Conservation (phyloP, 2,329 filamentous ascomycete species). For the Neonectria magnoliae region DNA sequence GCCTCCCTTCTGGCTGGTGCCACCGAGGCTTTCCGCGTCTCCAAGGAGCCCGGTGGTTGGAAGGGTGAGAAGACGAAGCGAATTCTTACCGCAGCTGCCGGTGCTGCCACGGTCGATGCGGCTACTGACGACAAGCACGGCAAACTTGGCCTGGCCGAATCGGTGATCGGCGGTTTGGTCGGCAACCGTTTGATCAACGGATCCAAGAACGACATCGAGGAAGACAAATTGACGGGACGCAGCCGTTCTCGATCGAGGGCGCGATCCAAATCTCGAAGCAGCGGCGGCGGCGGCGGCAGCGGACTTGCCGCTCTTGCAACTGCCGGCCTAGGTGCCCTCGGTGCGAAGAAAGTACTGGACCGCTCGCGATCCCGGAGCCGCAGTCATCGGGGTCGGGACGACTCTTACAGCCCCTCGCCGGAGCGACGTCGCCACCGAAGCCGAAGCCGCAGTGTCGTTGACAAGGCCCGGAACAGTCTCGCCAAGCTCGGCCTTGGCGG, state of each 20-base stretch:
- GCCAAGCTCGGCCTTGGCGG: slow-evolving; percentile 70
- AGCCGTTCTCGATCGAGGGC: slow-evolving; percentile 76
- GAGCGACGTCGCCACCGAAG: slow-evolving; percentile 58
- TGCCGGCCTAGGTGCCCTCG: slow-evolving; percentile 68
- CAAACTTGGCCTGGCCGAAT: slow-evolving; percentile 85
- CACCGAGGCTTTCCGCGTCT: slow-evolving; percentile 88
- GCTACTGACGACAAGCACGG: slow-evolving; percentile 78
- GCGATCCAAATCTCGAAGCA: slow-evolving; percentile 61
- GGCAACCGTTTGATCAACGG: slow-evolving; percentile 89
- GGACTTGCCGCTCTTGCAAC: slow-evolving; percentile 72
- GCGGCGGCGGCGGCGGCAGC: slow-evolving; percentile 53
- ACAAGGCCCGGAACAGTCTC: slow-evolving; percentile 68
- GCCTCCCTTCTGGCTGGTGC: slow-evolving; percentile 90
- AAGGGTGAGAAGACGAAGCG: slow-evolving; percentile 92
- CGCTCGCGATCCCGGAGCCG: slow-evolving; percentile 65
- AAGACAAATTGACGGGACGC: slow-evolving; percentile 66
- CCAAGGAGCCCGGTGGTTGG: slow-evolving; percentile 90
- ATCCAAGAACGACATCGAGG: slow-evolving; percentile 72
- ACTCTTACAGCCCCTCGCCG: slow-evolving; percentile 55
- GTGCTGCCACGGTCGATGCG: slow-evolving; percentile 87
- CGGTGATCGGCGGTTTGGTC: slow-evolving; percentile 87
- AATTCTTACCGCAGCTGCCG: slow-evolving; percentile 85
- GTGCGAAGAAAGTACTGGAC: slow-evolving; percentile 68
- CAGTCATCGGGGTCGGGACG: slow-evolving; percentile 61
- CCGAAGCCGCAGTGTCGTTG: slow-evolving; percentile 73